A percentile compares a stretch with the other conserved stretches of the same genome.
phyloP scores from a whole-genome alignment of 2,329 filamentous ascomycete genomes.

The Alternaria angustiovoidea region DNA sequence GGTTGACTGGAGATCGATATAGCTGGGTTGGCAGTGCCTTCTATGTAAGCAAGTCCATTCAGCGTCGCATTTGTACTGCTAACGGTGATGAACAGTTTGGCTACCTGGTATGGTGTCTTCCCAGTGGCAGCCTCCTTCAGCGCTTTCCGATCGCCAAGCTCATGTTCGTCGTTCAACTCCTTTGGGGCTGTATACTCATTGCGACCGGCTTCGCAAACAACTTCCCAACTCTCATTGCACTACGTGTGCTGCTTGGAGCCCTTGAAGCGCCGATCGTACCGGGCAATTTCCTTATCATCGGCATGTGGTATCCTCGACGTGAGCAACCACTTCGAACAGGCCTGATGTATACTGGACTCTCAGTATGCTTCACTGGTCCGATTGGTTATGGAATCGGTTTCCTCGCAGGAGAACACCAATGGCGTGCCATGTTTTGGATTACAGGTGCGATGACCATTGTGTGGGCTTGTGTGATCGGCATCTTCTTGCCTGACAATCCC shows the following conservation, averaged over 20 bases:
- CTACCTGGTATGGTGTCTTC: constrained; percentile 33
- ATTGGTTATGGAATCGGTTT: constrained; percentile 41
- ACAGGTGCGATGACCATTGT: constrained; percentile 44
- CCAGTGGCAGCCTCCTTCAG: constrained; percentile 25
- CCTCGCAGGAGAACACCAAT: constrained; percentile 37
- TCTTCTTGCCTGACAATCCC: constrained; percentile 51
- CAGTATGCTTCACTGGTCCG: constrained; percentile 48
- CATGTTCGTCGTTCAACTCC: constrained; percentile 20
- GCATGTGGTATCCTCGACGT: constrained; percentile 51
- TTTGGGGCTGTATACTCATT: constrained; percentile 29
- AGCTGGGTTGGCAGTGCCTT: constrained; percentile 34
- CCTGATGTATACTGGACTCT: constrained; percentile 43
- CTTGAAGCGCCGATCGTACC: constrained; percentile 64
- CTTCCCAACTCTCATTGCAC: constrained; percentile 56
- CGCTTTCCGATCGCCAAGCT: constrained; percentile 30
- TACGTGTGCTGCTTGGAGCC: constrained; percentile 64
- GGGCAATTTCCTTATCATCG: constrained; percentile 31
- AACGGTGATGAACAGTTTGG: constrained; percentile 21
- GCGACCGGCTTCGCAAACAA: constrained; percentile 24
- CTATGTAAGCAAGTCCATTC: neutral
- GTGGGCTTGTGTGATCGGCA: constrained; percentile 42
- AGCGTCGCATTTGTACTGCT: neutral
- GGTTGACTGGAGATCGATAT: constrained; percentile 33
- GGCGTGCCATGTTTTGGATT: constrained; percentile 53
- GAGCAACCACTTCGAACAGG: constrained; percentile 45